A percentile compares a stretch with the other conserved stretches of the same genome.
phyloP scores from a whole-genome alignment of 1,284 basidiomycete species.

The Leccinum solheimii region DNA sequence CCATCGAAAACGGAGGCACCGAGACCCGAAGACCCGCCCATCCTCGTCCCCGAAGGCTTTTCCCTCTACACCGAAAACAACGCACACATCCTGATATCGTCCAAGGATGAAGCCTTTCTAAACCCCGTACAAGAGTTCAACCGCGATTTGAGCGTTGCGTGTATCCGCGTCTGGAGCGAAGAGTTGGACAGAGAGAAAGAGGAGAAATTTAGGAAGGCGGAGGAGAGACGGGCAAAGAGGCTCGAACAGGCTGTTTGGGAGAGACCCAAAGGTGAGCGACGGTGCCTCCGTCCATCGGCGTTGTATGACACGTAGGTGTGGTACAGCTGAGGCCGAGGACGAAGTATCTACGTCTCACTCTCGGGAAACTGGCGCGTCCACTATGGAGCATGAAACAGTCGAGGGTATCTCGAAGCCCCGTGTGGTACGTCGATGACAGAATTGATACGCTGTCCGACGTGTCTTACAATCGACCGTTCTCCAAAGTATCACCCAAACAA shows the following conservation, averaged over 20 bases:
- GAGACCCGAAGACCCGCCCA: constrained; percentile 19
- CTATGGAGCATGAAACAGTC: constrained; percentile 2
- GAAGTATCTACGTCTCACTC: constrained; percentile 1
- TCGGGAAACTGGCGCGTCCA: background rate
- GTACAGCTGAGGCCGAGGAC: constrained; percentile 5
- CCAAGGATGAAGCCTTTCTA: constrained; percentile 82
- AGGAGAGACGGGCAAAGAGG: constrained; percentile 39
- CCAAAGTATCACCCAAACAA: constrained; percentile 57
- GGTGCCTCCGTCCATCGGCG: constrained; percentile 18
- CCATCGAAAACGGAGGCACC: constrained; percentile 2
- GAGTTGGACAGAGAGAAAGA: constrained; percentile 68
- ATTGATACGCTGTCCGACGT: background rate
- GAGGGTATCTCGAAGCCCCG: constrained; percentile 16
- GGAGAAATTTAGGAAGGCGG: constrained; percentile 54
- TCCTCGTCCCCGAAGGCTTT: constrained; percentile 71
- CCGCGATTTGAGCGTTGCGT: constrained; percentile 88
- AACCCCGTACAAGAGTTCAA: constrained; percentile 99
- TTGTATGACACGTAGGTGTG: constrained; percentile 1
- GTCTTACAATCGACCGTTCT: constrained; percentile 5
- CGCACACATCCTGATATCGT: constrained; percentile 78
- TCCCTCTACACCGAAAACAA: constrained; percentile 84
- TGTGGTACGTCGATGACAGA: constrained; percentile 23
- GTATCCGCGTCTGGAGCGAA: constrained; percentile 86
- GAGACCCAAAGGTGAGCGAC: constrained; percentile 18
- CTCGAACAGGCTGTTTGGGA: constrained; percentile 30